Evolutionary conservation across 2,329 filamentous ascomycete species (phyloP).

Genomic region (Endothia cerciana): DNA sequence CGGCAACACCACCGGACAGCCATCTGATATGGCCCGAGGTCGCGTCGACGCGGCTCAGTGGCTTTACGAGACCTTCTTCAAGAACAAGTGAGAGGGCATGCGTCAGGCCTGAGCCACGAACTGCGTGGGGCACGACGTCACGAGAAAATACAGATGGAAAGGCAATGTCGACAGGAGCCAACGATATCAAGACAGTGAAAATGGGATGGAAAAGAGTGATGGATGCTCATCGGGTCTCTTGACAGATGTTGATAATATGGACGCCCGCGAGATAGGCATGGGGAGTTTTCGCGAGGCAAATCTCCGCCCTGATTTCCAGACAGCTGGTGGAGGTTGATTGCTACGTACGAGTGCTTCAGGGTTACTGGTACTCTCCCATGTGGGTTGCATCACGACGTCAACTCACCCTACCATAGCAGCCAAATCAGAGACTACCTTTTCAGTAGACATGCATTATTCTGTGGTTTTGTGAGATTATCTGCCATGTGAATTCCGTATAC

Average conservation of each 20-base stretch:
- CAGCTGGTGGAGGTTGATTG: background rate
- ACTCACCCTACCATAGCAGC: background rate
- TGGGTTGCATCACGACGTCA: background rate
- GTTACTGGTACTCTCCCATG: background rate
- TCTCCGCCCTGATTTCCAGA: background rate
- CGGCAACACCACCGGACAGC: background rate
- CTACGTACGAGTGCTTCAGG: background rate
- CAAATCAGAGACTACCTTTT: background rate
- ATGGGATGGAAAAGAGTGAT: background rate
- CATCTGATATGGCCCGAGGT: background rate
- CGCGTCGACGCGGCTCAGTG: background rate
- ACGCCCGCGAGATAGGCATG: background rate
- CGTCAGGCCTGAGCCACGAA: background rate
- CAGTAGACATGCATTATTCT: background rate
- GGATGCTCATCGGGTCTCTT: background rate
- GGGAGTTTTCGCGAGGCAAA: background rate
- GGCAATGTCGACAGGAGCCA: background rate
- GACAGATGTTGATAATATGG: background rate
- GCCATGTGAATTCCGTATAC: background rate
- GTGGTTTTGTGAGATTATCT: background rate
- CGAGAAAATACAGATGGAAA: too few species aligned
- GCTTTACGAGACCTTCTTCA: conserved; percentile 4
- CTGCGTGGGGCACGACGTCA: background rate
- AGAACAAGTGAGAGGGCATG: background rate
- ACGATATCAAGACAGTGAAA: background rate